Conservation (phyloP, 2,329 filamentous ascomycete species). For the Calonectria ilicicola region DNA sequence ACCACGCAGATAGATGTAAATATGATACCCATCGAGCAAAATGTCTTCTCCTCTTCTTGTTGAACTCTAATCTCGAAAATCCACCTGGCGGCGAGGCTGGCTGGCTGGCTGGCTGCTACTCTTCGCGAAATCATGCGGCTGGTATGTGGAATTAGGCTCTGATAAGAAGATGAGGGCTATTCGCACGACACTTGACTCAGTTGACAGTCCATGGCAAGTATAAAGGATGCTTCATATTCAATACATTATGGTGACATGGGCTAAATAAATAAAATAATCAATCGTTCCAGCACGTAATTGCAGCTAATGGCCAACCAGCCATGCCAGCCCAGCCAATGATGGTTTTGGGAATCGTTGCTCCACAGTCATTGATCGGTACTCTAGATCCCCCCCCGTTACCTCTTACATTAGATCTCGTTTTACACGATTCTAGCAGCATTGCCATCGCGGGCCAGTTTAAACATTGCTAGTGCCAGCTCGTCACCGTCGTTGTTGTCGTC, state of each 20-base stretch:
- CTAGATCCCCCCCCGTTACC: not conserved
- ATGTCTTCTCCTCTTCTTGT: not conserved
- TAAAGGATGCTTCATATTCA: not conserved
- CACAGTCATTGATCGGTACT: not conserved
- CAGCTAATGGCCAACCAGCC: not conserved
- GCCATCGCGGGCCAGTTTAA: constrained; percentile 27
- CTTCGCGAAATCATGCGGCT: not conserved
- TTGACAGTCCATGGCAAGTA: not conserved
- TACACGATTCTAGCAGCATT: not conserved
- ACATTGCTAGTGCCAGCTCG: constrained; percentile 32
- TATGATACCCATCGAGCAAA: not conserved
- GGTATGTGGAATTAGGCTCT: not conserved
- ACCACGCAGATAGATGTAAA: not conserved
- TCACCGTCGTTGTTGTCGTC: constrained; percentile 8
- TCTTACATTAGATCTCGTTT: not conserved
- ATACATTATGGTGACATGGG: not conserved
- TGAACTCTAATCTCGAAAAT: not conserved
- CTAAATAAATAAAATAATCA: not conserved
- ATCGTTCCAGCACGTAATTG: not conserved
- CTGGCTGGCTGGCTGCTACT: no score
- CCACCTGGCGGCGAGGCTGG: not conserved
- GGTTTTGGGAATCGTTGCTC: not conserved
- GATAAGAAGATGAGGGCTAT: no score
- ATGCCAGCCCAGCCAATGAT: not conserved
- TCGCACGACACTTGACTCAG: no score